phyloP scores from a whole-genome alignment of 768 basidiomycete species.

The Termitomyces sp. region DNA sequence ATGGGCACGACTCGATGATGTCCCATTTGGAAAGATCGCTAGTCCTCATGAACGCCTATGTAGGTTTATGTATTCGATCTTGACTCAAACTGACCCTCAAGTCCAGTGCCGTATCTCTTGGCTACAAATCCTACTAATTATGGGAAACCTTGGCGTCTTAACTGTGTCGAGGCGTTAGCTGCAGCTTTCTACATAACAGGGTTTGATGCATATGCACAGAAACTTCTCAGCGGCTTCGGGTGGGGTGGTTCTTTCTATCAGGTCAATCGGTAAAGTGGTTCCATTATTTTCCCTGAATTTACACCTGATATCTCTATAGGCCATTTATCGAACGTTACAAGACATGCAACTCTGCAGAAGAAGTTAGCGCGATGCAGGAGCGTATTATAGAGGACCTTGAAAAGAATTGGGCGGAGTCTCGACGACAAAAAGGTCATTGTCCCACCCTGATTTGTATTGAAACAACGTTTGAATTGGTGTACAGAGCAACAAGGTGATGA shows the following conservation, averaged over 20 bases:
- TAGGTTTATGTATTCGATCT: constrained; percentile 29
- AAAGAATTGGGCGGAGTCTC: constrained; percentile 50
- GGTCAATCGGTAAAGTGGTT: constrained; percentile 64
- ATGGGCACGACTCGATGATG: constrained; percentile 93
- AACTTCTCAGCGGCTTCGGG: constrained; percentile 74
- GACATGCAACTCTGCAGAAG: constrained; percentile 58
- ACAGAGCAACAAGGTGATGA: constrained; percentile 24
- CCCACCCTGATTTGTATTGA: background rate
- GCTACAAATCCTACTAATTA: constrained; percentile 98
- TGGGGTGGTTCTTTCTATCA: constrained; percentile 89
- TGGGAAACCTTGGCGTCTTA: constrained; percentile 93
- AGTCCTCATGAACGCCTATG: constrained; percentile 89
- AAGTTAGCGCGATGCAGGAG: constrained; percentile 58
- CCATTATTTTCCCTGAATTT: background rate
- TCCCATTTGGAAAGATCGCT: constrained; percentile 91
- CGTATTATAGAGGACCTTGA: constrained; percentile 67
- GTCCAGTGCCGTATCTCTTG: constrained; percentile 85
- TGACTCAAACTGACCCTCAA: background rate
- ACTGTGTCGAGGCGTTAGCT: constrained; percentile 92
- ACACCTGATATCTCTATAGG: constrained; percentile 24
- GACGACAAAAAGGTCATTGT: constrained; percentile 42
- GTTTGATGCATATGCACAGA: constrained; percentile 75
- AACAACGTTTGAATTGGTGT: background rate
- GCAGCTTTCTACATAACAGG: constrained; percentile 95
- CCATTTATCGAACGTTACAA: constrained; percentile 70